These are phyloP conservation scores for Halophytophthora polymorphica DNA, from an alignment of 352 stramenopile species.

Conservation along the genomic window DNA sequence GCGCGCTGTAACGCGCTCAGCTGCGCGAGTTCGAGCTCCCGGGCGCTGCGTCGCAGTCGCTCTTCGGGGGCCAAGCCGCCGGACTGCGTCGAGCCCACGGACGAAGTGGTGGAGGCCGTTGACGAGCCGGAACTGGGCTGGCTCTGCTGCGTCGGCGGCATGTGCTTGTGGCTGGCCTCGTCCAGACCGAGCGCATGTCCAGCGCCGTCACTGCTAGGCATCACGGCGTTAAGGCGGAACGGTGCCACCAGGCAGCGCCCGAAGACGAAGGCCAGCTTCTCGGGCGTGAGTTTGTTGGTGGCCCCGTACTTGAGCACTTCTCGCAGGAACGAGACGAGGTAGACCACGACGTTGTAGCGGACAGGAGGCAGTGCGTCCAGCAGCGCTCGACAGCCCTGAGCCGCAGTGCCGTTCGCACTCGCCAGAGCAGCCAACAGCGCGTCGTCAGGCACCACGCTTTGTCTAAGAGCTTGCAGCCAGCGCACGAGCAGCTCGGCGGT, in stretches of 20 bases:
- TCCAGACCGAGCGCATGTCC: slow-evolving; percentile 19
- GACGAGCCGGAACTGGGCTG: slow-evolving; percentile 30
- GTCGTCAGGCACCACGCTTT: slow-evolving; percentile 87
- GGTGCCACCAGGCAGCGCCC: slow-evolving; percentile 63
- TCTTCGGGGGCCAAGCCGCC: slow-evolving; percentile 51
- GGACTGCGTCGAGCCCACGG: slow-evolving; percentile 22
- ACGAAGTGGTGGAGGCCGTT: slow-evolving; percentile 36
- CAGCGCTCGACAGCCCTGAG: slow-evolving; percentile 67
- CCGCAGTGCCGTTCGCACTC: slow-evolving; percentile 65
- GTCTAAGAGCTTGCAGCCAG: slow-evolving; percentile 90
- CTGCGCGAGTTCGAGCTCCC: slow-evolving; percentile 55
- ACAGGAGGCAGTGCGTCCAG: slow-evolving; percentile 89
- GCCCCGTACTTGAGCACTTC: slow-evolving; percentile 84
- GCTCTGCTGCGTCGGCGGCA: too few relatives aligned
- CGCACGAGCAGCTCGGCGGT: slow-evolving; percentile 89
- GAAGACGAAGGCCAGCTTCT: slow-evolving; percentile 77
- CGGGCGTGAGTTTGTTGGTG: slow-evolving; percentile 65
- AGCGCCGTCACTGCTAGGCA: slow-evolving; percentile 12
- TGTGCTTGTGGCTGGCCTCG: too few relatives aligned
- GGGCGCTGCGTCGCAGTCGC: slow-evolving; percentile 47
- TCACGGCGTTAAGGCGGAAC: slow-evolving; percentile 23
- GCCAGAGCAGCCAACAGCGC: slow-evolving; percentile 66
- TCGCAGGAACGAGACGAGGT: slow-evolving; percentile 95
- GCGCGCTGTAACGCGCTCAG: slow-evolving; percentile 49
- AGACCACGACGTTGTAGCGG: slow-evolving; percentile 97